Percentiles rank a stretch among this genome's conserved stretches.
Conservation (phyloP, 2,329 filamentous ascomycete species). For the Raffaelea ambrosiae region DNA sequence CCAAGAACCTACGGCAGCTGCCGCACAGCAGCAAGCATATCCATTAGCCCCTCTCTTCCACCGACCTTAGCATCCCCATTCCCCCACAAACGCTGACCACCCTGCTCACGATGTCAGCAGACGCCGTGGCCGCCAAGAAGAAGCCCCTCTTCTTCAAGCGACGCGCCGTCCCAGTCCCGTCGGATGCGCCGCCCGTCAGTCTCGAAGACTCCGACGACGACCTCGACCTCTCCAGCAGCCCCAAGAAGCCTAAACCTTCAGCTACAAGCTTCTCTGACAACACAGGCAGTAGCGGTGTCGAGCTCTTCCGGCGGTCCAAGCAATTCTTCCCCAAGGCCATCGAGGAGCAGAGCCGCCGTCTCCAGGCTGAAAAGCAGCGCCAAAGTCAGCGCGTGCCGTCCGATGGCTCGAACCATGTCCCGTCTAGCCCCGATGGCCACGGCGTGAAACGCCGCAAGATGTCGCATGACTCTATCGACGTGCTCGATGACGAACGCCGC, state of each 20-base stretch:
- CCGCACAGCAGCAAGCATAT: too few relatives aligned
- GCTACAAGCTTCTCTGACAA: not conserved
- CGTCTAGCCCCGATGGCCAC: not conserved
- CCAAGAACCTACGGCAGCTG: too few relatives aligned
- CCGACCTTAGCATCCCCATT: too few relatives aligned
- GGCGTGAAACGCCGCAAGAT: slow-evolving; percentile 11
- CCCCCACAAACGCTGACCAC: too few relatives aligned
- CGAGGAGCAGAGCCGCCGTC: slow-evolving; percentile 14
- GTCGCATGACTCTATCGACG: slow-evolving; percentile 3
- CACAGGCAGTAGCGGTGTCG: slow-evolving; percentile 24
- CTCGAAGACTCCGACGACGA: not conserved
- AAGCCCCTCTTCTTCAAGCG: slow-evolving; percentile 13
- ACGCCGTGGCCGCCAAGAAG: slow-evolving; percentile 4
- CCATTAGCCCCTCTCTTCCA: too few relatives aligned
- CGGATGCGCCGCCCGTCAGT: not conserved
- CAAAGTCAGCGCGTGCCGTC: slow-evolving; percentile 18
- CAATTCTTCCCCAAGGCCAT: slow-evolving; percentile 32
- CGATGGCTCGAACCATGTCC: not conserved
- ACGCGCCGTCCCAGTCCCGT: slow-evolving; percentile 2
- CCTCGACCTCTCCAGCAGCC: not conserved
- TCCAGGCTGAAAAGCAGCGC: slow-evolving; percentile 1
- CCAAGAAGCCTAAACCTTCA: not conserved
- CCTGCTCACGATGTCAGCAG: slow-evolving; percentile 1
- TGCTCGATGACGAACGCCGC: slow-evolving; percentile 1
- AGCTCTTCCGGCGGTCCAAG: slow-evolving; percentile 41